Percentiles rank a stretch among this genome's conserved stretches.
Evolutionary conservation across 2,329 filamentous ascomycete species (phyloP).

Genomic region (Epichloe bromicola): DNA sequence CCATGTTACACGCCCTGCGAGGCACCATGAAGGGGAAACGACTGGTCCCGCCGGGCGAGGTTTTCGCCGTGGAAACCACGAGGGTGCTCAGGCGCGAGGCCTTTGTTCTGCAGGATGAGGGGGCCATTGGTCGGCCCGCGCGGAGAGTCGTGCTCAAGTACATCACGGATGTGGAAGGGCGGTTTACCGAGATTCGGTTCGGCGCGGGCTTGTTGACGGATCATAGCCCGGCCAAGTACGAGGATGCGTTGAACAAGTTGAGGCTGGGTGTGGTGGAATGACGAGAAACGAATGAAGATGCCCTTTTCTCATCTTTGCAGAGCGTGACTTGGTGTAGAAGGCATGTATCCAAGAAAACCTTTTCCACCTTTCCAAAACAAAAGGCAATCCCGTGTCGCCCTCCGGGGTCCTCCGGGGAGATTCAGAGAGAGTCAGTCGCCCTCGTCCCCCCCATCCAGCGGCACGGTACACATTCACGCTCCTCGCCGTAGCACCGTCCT

Average conservation of each 20-base stretch:
- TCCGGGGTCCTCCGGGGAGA: too few species aligned
- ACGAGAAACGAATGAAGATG: neutral
- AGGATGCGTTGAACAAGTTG: constrained; percentile 52
- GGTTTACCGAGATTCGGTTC: constrained; percentile 59
- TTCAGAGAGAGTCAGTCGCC: too few species aligned
- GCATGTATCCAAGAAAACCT: too few species aligned
- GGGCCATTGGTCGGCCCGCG: constrained; percentile 50
- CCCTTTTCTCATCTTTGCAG: neutral
- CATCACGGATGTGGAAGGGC: constrained; percentile 54
- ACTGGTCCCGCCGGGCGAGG: constrained; percentile 62
- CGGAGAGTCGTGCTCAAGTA: constrained; percentile 58
- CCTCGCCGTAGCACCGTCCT: too few species aligned
- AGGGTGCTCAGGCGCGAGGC: constrained; percentile 54
- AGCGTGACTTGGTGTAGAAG: too few species aligned
- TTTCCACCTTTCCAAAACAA: too few species aligned
- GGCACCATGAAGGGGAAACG: constrained; percentile 55
- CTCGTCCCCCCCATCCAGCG: too few species aligned
- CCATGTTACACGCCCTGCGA: constrained; percentile 51
- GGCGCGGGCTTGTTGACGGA: constrained; percentile 63
- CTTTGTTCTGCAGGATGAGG: constrained; percentile 34
- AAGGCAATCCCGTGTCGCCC: too few species aligned
- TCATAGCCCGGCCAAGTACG: constrained; percentile 63
- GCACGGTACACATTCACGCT: too few species aligned
- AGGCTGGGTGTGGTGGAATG: constrained; percentile 30
- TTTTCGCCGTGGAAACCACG: constrained; percentile 59